These are phyloP conservation scores for Heritiera littoralis DNA, from an alignment of 345 rosid genomes.

Conservation along the genomic window DNA sequence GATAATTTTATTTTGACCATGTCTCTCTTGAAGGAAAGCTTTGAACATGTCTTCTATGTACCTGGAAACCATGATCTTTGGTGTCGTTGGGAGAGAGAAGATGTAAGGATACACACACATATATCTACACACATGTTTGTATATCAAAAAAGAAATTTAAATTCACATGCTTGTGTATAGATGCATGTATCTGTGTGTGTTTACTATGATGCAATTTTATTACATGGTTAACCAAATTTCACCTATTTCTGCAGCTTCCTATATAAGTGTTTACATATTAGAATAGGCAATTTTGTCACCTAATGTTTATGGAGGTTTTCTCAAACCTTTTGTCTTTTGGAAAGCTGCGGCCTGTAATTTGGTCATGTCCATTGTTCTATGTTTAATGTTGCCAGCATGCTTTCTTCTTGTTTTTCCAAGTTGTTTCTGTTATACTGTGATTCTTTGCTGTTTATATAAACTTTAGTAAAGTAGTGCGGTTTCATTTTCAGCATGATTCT, in stretches of 20 bases:
- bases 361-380: background rate
- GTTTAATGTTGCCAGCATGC: background rate
- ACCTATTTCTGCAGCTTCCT: background rate
- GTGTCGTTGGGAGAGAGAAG: conserved; percentile 48
- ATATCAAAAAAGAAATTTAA: conserved; percentile 15
- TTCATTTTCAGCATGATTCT: conserved; percentile 53
- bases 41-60: conserved; percentile 49
- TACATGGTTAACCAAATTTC: background rate
- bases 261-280: background rate
- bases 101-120: conserved; percentile 33
- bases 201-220: background rate
- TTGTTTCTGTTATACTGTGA: background rate
- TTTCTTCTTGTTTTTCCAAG: background rate
- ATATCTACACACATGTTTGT: too few relatives aligned
- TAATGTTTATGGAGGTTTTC: background rate
- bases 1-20: conserved; percentile 47
- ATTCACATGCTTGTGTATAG: background rate
- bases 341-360: background rate
- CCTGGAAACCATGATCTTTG: conserved; percentile 75
- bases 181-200: background rate
- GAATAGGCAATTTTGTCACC: background rate
- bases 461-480: conserved; percentile 5
- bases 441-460: background rate
- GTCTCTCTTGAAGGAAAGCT: conserved; percentile 60
- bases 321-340: background rate